Evolutionary conservation across 768 basidiomycete genomes (phyloP), one percentile per base, ranked within the genome.

Genomic region (Mycena olivaceomarginata): DNA sequence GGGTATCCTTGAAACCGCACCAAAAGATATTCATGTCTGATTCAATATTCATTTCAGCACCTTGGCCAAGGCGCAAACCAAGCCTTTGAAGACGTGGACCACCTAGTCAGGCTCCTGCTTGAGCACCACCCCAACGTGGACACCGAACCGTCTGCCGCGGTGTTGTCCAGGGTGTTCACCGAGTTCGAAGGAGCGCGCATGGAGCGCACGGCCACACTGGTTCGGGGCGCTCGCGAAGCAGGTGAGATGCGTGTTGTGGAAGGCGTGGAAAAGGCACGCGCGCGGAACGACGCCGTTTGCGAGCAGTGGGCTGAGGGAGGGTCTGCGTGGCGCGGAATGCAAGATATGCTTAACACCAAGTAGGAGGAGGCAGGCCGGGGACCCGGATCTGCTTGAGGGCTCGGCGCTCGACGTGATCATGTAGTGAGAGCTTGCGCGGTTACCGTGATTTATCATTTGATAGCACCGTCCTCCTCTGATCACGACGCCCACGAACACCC

Each of bases 41-140:
- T 56, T 5, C 63, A 20, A 46, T 18, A 13, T 31, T 20, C n/a
- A 22, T 22, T 22, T 22, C 72, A 89, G 88, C 88, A 89, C 73
- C 84, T 89, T 20, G 88, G 88, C 2, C 88, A 89, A 82, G 88
- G 88, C 40, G 88, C 89, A 12, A 89, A 89, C 77, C 88, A 88
- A 79, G 87, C 89, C 1, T 85, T 88, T 73, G 88, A 89, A 75
- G 89, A 89, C 76, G 81, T 85, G 37, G 85, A 85, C 72, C 83
- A 84, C 72, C 80, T 89, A 37, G 79, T 84, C 13, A 82, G 82
- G 1, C 83, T 87, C 13, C 84, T 89, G 11, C 65, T 72, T 13
- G 76, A 84, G 53, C 79, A 87, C 79, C 84, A 85, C 71, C 45
- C 37, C 20, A 7, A 57, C 5, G 77, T 41, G 77, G 60, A 57